Evolutionary conservation across 2,329 filamentous ascomycete species (phyloP).

Genomic region (Cercospora sojina): DNA sequence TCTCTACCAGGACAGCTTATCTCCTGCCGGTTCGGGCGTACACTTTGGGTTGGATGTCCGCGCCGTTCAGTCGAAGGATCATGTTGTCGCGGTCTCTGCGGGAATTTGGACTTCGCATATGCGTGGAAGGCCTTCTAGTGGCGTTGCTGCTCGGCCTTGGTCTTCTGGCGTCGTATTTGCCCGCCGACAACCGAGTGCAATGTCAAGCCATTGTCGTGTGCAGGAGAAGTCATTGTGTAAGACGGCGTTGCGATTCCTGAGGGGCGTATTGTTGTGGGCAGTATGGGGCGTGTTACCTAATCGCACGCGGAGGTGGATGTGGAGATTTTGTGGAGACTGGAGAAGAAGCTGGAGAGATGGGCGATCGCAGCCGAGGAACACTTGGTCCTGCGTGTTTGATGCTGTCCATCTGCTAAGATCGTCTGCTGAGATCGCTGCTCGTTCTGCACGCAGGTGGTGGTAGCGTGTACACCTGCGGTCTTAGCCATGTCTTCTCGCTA

Average conservation of each 20-base stretch:
- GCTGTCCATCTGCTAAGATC: neutral
- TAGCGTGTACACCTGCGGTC: constrained; percentile 1
- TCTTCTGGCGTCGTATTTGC: constrained; percentile 14
- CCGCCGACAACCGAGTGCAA: constrained; percentile 18
- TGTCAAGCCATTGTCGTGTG: neutral
- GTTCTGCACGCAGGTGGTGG: neutral
- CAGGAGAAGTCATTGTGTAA: neutral
- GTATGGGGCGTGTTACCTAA: constrained; percentile 33
- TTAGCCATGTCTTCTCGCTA: constrained; percentile 1
- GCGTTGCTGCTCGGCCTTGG: constrained; percentile 17
- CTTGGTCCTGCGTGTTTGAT: neutral
- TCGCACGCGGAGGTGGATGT: neutral
- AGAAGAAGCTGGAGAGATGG: constrained; percentile 52
- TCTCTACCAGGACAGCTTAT: constrained; percentile 19
- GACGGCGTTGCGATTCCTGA: neutral
- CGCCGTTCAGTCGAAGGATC: constrained; percentile 16
- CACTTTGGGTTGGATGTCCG: constrained; percentile 24
- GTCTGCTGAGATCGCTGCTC: neutral
- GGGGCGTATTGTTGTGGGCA: neutral
- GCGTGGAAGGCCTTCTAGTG: constrained; percentile 9
- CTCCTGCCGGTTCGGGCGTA: constrained; percentile 19
- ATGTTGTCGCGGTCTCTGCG: neutral
- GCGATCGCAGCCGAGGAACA: constrained; percentile 6
- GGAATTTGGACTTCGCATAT: constrained; percentile 4
- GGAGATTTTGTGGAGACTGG: constrained; percentile 7